These are phyloP conservation scores for Mycena epipterygia DNA, from an alignment of 768 basidiomycete species.

Conservation along the genomic window DNA sequence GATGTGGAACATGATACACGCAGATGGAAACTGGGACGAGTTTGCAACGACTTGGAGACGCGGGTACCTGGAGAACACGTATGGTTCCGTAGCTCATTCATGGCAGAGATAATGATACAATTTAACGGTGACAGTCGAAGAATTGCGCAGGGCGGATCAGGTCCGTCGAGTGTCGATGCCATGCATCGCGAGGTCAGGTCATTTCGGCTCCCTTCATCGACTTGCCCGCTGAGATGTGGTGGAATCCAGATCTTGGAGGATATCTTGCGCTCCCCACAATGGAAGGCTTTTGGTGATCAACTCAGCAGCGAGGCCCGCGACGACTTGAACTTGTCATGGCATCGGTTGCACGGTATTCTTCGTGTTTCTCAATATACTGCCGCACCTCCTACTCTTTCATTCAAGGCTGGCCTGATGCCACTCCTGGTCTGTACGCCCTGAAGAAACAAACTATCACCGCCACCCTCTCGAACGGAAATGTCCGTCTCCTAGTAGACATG, in stretches of 20 bases:
- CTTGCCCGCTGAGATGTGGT: neutral
- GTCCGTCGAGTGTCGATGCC: constrained; percentile 65
- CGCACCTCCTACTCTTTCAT: neutral
- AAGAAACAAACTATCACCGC: constrained; percentile 66
- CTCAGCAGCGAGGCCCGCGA: constrained; percentile 61
- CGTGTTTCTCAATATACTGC: neutral
- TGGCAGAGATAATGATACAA: neutral
- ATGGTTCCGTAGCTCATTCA: constrained; percentile 31
- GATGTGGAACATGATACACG: neutral
- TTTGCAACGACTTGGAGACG: constrained; percentile 72
- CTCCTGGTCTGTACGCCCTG: constrained; percentile 62
- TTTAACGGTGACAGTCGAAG: constrained; percentile 47
- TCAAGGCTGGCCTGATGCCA: constrained; percentile 70
- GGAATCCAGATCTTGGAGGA: constrained; percentile 65
- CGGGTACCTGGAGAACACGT: constrained; percentile 65
- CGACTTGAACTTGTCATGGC: constrained; percentile 69
- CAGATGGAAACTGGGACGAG: constrained; percentile 55
- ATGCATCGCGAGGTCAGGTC: constrained; percentile 66
- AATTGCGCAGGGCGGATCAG: constrained; percentile 61
- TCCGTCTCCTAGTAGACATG: constrained; percentile 73
- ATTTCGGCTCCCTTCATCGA: neutral
- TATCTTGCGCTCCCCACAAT: constrained; percentile 64
- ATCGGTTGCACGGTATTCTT: constrained; percentile 63
- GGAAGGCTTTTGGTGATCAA: constrained; percentile 60
- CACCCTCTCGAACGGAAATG: constrained; percentile 75